Evolutionary conservation across 2,329 filamentous ascomycete species (phyloP), one percentile per base, ranked within the genome.

Genomic region (Phaeosphaeriaceae sp.): DNA sequence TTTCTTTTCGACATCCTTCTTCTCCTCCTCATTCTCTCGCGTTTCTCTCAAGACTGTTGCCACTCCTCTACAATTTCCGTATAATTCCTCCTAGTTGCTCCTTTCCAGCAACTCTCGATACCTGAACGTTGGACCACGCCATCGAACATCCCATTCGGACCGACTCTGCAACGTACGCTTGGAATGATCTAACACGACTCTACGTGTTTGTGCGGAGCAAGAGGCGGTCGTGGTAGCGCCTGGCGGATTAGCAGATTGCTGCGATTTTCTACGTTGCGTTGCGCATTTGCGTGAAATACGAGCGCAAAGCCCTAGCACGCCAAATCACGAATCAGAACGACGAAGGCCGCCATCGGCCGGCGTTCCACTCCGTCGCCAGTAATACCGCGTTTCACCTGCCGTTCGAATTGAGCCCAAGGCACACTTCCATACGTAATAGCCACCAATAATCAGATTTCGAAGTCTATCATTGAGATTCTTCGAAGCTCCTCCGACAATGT

Each of bases 401-500:
- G 13, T 3, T 36, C 31, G 31, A 36, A 13, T 15, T 3, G 31
- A 7, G 13, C 31, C 31, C 31, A 13, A 36, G 13, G 13, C 31
- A 27, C 25, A 27, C 13, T 7, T 11, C 31, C 3, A 5, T 36
- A 11, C 31, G 31, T 36, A 5, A 36, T 11, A 36, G 13, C 31
- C 13, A 27, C 25, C 25, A 9, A 27, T 27, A 27, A 4, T 27
- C 9, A 9, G 25, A 27, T 27, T 27, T 27, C 25, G 9, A 27
- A 9, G 25, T n/a, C n/a, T n/a, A 27, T 27, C 25, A 27, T 5
- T 5, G 25, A 27, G 5, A 41, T 19, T 6, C 36, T 41, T 4
- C n/a, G 2, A 44, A 44, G 41, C 15, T 44, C 41, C 6, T 44
- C n/a, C 25, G 51, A 68, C 50, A 6, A 74, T 75, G 73, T 75